Percentiles rank a stretch among this genome's conserved stretches.
These are phyloP conservation scores for Chlamydomonas applanata DNA, from an alignment of 139 green algal genomes.

Conservation along the genomic window DNA sequence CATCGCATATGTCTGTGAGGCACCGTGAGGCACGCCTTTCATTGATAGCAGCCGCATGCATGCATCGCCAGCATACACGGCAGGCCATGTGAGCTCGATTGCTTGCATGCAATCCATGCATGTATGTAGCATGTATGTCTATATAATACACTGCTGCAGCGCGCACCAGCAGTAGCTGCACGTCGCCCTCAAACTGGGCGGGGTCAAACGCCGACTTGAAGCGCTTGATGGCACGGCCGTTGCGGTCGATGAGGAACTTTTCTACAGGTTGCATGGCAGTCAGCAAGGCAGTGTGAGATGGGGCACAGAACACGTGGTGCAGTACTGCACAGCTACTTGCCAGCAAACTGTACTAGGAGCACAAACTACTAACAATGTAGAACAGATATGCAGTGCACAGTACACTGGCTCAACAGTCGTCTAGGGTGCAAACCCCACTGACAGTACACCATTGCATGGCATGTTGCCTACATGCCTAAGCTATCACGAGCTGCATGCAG, in stretches of 20 bases:
- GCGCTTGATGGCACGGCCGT: constrained; percentile 72
- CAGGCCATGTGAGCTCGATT: no score
- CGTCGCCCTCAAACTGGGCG: constrained; percentile 69
- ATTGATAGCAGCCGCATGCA: no score
- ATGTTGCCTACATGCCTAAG: background rate
- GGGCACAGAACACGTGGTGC: background rate
- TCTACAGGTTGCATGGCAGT: background rate
- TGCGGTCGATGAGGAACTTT: constrained; percentile 77
- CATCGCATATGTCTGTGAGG: no score
- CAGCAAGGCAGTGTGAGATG: background rate
- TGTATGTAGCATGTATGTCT: no score
- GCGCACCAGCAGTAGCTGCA: constrained; percentile 31
- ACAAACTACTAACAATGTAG: no score
- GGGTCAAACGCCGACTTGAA: constrained; percentile 80
- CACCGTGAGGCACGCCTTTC: no score
- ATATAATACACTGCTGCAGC: background rate
- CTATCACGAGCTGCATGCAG: background rate
- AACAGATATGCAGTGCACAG: no score
- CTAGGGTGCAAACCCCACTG: no score
- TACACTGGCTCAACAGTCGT: no score
- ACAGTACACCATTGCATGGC: no score
- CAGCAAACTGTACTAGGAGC: background rate
- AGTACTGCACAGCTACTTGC: background rate
- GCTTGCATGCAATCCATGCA: background rate
- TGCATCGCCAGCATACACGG: no score